phyloP scores from a whole-genome alignment of 768 basidiomycete genomes.

The Hericium alpestre region DNA sequence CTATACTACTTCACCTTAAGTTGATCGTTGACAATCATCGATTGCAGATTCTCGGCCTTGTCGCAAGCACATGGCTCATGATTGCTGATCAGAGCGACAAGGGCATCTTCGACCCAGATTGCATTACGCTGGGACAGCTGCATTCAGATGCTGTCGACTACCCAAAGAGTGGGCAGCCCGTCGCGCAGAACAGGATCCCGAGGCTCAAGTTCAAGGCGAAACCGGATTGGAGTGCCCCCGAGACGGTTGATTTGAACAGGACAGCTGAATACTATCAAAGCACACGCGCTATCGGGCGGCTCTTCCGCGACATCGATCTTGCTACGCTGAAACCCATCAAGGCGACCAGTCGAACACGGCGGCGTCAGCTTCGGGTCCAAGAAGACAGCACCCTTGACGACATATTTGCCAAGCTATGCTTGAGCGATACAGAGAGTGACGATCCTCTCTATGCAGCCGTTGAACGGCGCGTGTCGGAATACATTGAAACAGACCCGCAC shows the following conservation, averaged over 20 bases:
- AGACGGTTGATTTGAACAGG: constrained; percentile 30
- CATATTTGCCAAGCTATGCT: constrained; percentile 7
- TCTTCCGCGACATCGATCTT: constrained; percentile 53
- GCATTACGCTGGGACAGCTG: constrained; percentile 40
- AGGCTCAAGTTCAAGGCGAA: constrained; percentile 24
- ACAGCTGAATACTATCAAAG: constrained; percentile 37
- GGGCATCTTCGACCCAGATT: constrained; percentile 41
- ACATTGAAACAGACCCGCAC: constrained; percentile 10
- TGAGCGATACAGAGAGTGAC: neutral
- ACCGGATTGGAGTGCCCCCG: constrained; percentile 63
- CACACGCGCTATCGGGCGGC: constrained; percentile 42
- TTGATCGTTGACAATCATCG: neutral
- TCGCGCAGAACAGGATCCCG: constrained; percentile 28
- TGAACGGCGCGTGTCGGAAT: constrained; percentile 13
- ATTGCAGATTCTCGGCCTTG: constrained; percentile 47
- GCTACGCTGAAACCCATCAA: constrained; percentile 21
- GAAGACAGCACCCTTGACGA: constrained; percentile 20
- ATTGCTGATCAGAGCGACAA: constrained; percentile 45
- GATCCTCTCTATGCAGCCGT: constrained; percentile 10
- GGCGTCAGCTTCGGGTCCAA: constrained; percentile 14
- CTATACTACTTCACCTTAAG: neutral
- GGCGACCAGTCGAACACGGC: constrained; percentile 12
- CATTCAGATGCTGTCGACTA: constrained; percentile 63
- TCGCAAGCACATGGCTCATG: constrained; percentile 53
- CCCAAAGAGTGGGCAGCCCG: constrained; percentile 37